Conservation (phyloP, 106 monocot species). For the Vanilla planifolia region DNA sequence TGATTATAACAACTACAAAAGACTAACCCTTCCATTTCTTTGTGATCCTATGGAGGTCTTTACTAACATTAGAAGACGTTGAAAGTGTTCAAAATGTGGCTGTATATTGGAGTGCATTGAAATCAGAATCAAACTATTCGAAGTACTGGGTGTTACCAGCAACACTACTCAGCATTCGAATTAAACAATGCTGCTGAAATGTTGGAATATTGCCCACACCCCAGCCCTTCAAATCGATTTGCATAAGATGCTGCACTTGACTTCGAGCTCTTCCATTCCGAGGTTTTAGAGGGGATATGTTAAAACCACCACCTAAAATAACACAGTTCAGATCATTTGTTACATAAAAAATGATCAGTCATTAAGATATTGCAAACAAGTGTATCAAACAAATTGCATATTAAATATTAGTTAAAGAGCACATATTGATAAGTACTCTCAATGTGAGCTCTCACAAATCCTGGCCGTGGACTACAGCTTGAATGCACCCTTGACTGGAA, state of each 20-base stretch:
- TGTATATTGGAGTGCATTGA: too few relatives aligned
- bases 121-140: too few relatives aligned
- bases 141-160: too few relatives aligned
- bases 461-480: constrained; percentile 50
- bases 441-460: constrained; percentile 64
- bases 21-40: too few relatives aligned
- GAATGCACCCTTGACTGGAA: constrained; percentile 53
- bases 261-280: constrained; percentile 45
- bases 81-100: too few relatives aligned
- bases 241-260: constrained; percentile 70
- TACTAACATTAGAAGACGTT: too few relatives aligned
- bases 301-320: constrained; percentile 59
- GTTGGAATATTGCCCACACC: constrained; percentile 35
- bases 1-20: too few relatives aligned
- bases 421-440: constrained; percentile 35
- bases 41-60: too few relatives aligned
- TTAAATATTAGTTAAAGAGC: background rate
- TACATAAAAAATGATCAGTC: background rate
- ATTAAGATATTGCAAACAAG: background rate
- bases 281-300: constrained; percentile 55
- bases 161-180: constrained; percentile 66
- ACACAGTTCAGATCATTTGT: too few relatives aligned
- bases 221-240: constrained; percentile 74
- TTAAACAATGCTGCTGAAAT: constrained; percentile 62
- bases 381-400: background rate